phyloP scores from a whole-genome alignment of 257 asterid species.

The Solanum piurae region DNA sequence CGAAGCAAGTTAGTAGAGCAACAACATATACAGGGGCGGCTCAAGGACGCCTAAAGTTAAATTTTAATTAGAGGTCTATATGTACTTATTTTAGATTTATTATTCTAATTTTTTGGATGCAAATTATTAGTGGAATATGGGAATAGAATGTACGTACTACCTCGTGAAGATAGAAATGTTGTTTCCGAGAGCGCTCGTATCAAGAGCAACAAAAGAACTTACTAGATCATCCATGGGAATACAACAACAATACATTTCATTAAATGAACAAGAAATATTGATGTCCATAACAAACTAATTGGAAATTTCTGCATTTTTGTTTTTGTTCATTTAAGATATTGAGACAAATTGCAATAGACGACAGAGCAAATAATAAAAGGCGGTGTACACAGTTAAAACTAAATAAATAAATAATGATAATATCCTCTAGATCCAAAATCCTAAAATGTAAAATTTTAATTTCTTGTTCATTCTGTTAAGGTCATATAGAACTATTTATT shows the following conservation, averaged over 20 bases:
- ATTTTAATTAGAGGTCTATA: neutral
- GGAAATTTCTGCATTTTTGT: neutral
- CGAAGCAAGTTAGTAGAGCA: neutral
- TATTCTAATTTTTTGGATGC: neutral
- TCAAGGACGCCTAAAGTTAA: neutral
- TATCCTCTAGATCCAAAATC: neutral
- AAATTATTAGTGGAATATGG: no score
- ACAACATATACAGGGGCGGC: neutral
- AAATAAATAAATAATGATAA: no score
- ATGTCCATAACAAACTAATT: neutral
- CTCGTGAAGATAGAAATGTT: neutral
- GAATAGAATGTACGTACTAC: neutral
- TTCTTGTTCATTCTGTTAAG: neutral
- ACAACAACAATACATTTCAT: neutral
- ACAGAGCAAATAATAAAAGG: neutral
- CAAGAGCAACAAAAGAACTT: neutral
- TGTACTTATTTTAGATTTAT: neutral
- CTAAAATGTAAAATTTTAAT: neutral
- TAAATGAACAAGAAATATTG: neutral
- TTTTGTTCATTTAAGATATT: neutral
- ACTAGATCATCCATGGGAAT: neutral
- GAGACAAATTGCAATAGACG: neutral
- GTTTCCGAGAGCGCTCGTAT: neutral
- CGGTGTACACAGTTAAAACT: neutral
- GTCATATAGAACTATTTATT: neutral